Evolutionary conservation across 2,329 filamentous ascomycete genomes (phyloP).

Genomic region (Golovinomyces cichoracearum): DNA sequence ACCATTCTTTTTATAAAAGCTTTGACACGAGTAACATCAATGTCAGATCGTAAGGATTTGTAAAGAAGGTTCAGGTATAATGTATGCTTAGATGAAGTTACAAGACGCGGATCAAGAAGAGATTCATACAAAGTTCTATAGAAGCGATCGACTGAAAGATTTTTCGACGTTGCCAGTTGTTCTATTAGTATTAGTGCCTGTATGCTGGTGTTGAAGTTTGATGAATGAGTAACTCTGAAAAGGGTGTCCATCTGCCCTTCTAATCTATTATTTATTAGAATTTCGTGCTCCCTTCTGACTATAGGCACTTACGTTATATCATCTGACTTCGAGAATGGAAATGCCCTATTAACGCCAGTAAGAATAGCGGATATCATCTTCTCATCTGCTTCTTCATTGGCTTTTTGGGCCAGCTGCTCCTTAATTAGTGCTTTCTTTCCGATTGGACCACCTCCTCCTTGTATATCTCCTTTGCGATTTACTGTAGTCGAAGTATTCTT

Average conservation of each 20-base stretch:
- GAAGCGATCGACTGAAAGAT: conserved; percentile 66
- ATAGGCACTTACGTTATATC: conserved; percentile 33
- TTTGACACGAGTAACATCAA: conserved; percentile 78
- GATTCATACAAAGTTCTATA: conserved; percentile 93
- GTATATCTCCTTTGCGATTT: conserved; percentile 24
- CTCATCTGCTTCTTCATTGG: conserved; percentile 33
- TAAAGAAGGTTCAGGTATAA: conserved; percentile 85
- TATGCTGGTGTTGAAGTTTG: conserved; percentile 96
- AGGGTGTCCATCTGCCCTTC: conserved; percentile 79
- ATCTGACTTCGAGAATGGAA: conserved; percentile 70
- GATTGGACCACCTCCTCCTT: conserved; percentile 26
- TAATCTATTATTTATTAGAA: conserved; percentile 24
- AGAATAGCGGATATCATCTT: conserved; percentile 81
- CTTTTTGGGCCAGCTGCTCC: conserved; percentile 17
- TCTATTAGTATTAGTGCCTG: conserved; percentile 89
- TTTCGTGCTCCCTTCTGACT: too few species aligned
- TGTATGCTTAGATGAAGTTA: conserved; percentile 79
- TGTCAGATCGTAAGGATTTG: conserved; percentile 63
- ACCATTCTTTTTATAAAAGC: conserved; percentile 86
- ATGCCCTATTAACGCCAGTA: conserved; percentile 84
- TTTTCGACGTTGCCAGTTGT: conserved; percentile 59
- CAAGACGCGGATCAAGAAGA: conserved; percentile 63
- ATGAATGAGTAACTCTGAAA: conserved; percentile 87
- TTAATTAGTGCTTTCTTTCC: conserved; percentile 25
- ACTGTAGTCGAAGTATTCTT: conserved; percentile 16